Evolutionary conservation across 306 rosid species (phyloP), one percentile per base, ranked within the genome.

Genomic region (Gillenia trifoliata): DNA sequence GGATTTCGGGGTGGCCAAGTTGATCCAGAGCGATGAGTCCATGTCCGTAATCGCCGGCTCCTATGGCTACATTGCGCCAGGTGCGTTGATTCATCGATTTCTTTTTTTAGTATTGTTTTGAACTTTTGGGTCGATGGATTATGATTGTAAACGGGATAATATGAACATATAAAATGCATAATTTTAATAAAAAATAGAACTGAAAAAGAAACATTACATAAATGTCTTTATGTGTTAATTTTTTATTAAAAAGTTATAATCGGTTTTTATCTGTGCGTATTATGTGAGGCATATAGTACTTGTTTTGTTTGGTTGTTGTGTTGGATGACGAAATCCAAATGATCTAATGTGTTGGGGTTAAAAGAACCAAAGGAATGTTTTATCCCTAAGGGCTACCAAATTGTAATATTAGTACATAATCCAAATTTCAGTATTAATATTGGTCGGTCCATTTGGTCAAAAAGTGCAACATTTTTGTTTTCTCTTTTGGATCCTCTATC

Each of bases 21-120:
- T 94, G 64, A 92, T 91, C 72, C 95, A 90, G 29, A 70, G 83
- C 17, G 89, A 90, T 11, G 97, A 94, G 52, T 88, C 97, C n/a
- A 92, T 92, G 99, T 94, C 99, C 0, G 97, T 94, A 11, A 94
- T 94, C 49, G 97, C 97, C 13, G 99, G 99, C 12, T 92, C 99
- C 1, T 92, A 94, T 9, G 99, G 99, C 64, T 94, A 94, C 84
- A 94, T 94, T 75, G 99, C 99, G 9, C 99, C 99, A 77, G 99
- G 99, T 92, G 25, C 19, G 68, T 72, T 36, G 6, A 10, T 11
- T 13, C 5, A 0, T 4, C 16, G 57, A 15, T 75, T 28, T 10
- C 11, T 2, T 2, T 38, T 52, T 6, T 33, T 11, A 0, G 3
- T 19, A n/a, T 25, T 0, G 22, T 0, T n/a, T 40, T 16, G 11